Evolutionary conservation across 139 green algal genomes (phyloP).

Genomic region (Chara braunii): DNA sequence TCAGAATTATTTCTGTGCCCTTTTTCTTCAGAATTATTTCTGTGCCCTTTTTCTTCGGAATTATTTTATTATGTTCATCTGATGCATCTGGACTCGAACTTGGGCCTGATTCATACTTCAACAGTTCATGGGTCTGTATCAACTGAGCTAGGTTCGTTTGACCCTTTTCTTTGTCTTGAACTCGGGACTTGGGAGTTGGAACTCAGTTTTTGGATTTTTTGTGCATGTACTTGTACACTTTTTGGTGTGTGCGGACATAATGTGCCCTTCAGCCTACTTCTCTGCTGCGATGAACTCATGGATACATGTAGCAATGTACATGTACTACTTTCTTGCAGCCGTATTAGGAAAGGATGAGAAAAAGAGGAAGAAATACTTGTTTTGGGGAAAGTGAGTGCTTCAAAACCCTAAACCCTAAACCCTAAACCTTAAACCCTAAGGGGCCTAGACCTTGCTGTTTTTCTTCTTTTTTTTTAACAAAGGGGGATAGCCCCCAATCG

Average conservation of each 20-base stretch:
- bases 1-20: too few species aligned
- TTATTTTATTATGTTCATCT: too few species aligned
- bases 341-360: constrained; percentile 49
- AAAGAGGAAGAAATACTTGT: constrained; percentile 54
- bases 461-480: too few species aligned
- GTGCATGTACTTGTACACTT: background rate
- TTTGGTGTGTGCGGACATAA: background rate
- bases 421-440: background rate
- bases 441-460: too few species aligned
- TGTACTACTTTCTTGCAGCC: constrained; percentile 58
- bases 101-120: too few species aligned
- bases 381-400: constrained; percentile 52
- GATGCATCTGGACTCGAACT: too few species aligned
- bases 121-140: too few species aligned
- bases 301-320: constrained; percentile 67
- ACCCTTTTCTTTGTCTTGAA: too few species aligned
- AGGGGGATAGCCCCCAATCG: too few species aligned
- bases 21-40: too few species aligned
- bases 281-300: constrained; percentile 57
- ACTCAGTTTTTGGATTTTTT: constrained; percentile 5
- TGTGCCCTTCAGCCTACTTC: constrained; percentile 61
- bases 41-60: too few species aligned
- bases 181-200: background rate
- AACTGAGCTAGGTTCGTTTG: too few species aligned
- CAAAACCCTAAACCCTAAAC: background rate